These are phyloP conservation scores for Pogostemon cablin DNA, from an alignment of 257 asterid species.

Conservation along the genomic window DNA sequence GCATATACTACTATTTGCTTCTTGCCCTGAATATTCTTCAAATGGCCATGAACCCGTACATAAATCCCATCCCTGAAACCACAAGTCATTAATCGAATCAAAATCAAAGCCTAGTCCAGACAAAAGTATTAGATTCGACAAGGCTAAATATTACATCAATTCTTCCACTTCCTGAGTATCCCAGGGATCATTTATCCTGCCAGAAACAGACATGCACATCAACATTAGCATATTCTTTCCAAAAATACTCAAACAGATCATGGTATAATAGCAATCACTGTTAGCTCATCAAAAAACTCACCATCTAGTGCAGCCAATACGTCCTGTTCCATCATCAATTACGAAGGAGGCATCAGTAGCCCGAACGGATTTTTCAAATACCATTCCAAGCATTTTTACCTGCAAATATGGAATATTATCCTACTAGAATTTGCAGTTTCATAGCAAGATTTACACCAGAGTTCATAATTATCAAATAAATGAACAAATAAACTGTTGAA, in stretches of 20 bases:
- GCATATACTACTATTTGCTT: slow-evolving; percentile 68
- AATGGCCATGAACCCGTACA: slow-evolving; percentile 78
- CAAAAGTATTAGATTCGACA: neutral
- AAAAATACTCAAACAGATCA: neutral
- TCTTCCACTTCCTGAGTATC: slow-evolving; percentile 72
- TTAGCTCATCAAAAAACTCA: slow-evolving; percentile 31
- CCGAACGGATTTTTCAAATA: slow-evolving; percentile 55
- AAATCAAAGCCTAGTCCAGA: slow-evolving; percentile 18
- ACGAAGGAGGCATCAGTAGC: slow-evolving; percentile 64
- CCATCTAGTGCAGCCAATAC: slow-evolving; percentile 82
- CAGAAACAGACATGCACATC: slow-evolving; percentile 16
- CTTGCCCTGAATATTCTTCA: slow-evolving; percentile 62
- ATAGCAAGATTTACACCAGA: neutral
- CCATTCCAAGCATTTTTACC: slow-evolving; percentile 87
- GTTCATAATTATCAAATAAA: neutral
- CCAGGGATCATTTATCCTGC: slow-evolving; percentile 77
- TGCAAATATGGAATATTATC: slow-evolving; percentile 28
- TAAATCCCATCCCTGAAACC: slow-evolving; percentile 65
- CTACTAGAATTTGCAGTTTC: neutral
- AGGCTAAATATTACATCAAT: slow-evolving; percentile 45
- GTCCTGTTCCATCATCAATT: slow-evolving; percentile 92
- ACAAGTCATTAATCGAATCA: neutral
- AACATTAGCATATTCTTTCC: neutral
- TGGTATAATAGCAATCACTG: neutral
- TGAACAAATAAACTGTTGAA: neutral